Base-by-base conservation (phyloP, 106 monocot genomes). In the Posidonia australis region DNA sequence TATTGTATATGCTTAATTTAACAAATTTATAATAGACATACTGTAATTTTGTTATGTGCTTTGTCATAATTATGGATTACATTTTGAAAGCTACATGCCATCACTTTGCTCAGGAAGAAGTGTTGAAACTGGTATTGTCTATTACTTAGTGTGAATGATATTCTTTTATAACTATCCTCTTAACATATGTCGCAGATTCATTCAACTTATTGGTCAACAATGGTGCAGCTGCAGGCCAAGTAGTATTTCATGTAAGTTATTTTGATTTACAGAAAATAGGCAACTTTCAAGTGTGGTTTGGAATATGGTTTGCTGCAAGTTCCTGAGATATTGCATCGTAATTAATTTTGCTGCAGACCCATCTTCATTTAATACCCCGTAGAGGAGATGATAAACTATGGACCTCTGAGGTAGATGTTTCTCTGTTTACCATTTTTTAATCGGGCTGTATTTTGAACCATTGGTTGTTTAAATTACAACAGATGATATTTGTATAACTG, bases 321-420 rank as follows among this genome's bases (percentile, higher is more conserved):
- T 27, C 41, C 29, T 36, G 41, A 17, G 18, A 25, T 62, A 7
- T 46, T 58, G 12, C 18, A 43, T 24, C 17, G 17, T 22, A 25
- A 72, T 10, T 18, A 24, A 18, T 31, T 9, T 26, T 43, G 41
- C 14, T 70, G 62, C 79, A 94, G 94, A 90, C 94, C 56, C 94
- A 94, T 79, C 78, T 94, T 30, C 94, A 94, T 73, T 82, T 94
- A 70, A 90, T 94, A 67, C 94, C 94, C 73, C 89, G 94, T 13
- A 94, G 78, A 74, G 58, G 65, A 60, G 81, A 82, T 19, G 94
- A 94, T 57, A 49, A 75, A 64, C 74, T 94, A 70, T 94, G 94
- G 94, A 76, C 70, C 60, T 78, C 82, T 53, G 79, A 83, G 83
- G 92, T 88, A 79, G 82, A 24, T 42, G 58, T 58, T 10, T 58